phyloP scores from a whole-genome alignment of 768 basidiomycete species.

The Astraeus odoratus region DNA sequence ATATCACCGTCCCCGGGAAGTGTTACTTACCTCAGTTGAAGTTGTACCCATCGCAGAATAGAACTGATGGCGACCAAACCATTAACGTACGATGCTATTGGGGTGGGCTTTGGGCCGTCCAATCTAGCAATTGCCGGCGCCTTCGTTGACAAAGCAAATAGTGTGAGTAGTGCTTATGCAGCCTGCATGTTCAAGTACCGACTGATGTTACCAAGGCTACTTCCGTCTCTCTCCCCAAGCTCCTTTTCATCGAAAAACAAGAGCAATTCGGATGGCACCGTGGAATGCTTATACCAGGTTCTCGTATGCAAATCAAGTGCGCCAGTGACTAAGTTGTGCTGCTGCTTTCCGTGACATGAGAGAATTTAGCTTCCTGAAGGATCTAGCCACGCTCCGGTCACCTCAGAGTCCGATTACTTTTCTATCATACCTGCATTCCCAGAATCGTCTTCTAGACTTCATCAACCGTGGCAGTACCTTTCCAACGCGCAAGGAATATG shows the following conservation, averaged over 20 bases:
- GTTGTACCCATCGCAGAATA: too few relatives aligned
- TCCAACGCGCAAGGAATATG: slow-evolving; percentile 46
- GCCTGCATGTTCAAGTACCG: neutral
- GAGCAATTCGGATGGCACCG: slow-evolving; percentile 47
- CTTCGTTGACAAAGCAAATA: slow-evolving; percentile 36
- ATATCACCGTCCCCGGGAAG: too few relatives aligned
- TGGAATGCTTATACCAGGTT: slow-evolving; percentile 46
- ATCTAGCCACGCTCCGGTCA: slow-evolving; percentile 45
- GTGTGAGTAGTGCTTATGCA: slow-evolving; percentile 9
- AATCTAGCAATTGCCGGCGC: slow-evolving; percentile 46
- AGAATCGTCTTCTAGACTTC: slow-evolving; percentile 43
- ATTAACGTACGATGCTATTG: slow-evolving; percentile 37
- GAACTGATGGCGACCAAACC: neutral
- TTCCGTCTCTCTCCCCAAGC: slow-evolving; percentile 20
- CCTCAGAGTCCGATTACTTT: slow-evolving; percentile 48
- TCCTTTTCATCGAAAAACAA: slow-evolving; percentile 45
- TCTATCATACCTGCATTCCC: slow-evolving; percentile 44
- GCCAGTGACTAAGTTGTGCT: slow-evolving; percentile 1
- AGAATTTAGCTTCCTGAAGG: slow-evolving; percentile 40
- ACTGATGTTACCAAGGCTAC: slow-evolving; percentile 7
- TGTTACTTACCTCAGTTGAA: too few relatives aligned
- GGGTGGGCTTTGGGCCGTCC: slow-evolving; percentile 47
- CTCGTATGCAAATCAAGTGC: slow-evolving; percentile 49
- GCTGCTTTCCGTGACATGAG: slow-evolving; percentile 4
- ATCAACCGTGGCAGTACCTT: slow-evolving; percentile 47